Percentiles rank a stretch among this genome's conserved stretches.
Conservation (phyloP, 441 rosid genomes). For the Flueggea neowawraea region DNA sequence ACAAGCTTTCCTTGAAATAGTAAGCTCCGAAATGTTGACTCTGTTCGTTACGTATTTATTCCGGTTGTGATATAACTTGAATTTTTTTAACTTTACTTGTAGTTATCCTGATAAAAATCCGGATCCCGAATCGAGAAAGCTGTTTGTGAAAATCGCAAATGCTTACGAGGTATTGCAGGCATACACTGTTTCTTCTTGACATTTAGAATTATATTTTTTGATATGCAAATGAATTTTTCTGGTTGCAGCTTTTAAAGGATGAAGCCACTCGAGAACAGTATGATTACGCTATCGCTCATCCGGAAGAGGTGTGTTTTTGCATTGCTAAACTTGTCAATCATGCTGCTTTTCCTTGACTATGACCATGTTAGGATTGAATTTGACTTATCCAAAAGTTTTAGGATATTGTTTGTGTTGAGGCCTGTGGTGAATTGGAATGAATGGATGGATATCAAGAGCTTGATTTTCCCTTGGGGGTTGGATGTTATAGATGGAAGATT, state of each 20-base stretch:
- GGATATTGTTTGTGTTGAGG: too few species aligned
- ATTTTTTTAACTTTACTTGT: conserved; percentile 8
- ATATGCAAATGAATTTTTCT: neutral
- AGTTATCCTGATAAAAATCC: conserved; percentile 97
- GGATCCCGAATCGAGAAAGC: conserved; percentile 90
- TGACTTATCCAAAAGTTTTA: neutral
- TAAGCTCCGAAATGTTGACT: conserved; percentile 25
- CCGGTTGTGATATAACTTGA: neutral
- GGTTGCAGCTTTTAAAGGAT: conserved; percentile 82
- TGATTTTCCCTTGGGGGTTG: too few species aligned
- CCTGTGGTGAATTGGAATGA: too few species aligned
- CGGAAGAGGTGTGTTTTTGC: conserved; percentile 67
- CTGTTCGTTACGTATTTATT: neutral
- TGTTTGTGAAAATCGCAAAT: conserved; percentile 89
- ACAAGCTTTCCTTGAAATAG: conserved; percentile 87
- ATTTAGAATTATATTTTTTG: neutral
- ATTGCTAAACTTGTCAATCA: neutral
- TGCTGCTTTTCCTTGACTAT: neutral
- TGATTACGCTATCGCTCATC: conserved; percentile 95
- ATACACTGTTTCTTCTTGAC: neutral
- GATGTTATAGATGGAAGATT: too few species aligned
- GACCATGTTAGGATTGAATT: neutral
- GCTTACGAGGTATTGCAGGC: conserved; percentile 75
- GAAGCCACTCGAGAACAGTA: conserved; percentile 83
- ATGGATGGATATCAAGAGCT: too few species aligned